Conservation (phyloP, 1,139 yeast species). For the Debaryomycetaceae sp. region DNA sequence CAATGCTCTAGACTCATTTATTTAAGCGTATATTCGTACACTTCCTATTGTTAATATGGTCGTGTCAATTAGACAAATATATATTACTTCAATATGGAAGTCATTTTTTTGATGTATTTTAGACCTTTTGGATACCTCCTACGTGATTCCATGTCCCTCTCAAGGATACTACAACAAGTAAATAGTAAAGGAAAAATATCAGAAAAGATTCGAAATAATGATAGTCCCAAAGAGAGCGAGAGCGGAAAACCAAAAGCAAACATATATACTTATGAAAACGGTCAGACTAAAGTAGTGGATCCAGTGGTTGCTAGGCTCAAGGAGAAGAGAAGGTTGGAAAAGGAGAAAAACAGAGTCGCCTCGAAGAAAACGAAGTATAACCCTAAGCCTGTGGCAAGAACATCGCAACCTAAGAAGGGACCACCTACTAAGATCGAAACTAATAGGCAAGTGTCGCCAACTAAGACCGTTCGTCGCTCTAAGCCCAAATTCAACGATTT, state of each 20-base stretch:
- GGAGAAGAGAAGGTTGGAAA: conserved; percentile 59
- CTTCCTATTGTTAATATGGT: background rate
- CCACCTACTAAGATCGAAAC: conserved; percentile 1
- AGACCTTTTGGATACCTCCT: background rate
- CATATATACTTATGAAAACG: conserved; percentile 1
- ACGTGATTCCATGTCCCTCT: conserved; percentile 9
- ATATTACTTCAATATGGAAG: no score
- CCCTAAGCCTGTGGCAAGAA: conserved; percentile 6
- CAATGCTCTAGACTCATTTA: background rate
- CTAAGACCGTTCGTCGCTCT: conserved; percentile 3
- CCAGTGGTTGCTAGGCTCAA: conserved; percentile 61
- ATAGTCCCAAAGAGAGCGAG: background rate
- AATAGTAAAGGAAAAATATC: conserved; percentile 29
- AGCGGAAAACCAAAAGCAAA: background rate
- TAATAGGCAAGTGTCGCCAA: conserved; percentile 9
- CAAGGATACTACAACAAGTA: conserved; percentile 27
- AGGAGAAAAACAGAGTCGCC: conserved; percentile 36
- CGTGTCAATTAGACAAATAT: background rate
- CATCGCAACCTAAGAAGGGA: conserved; percentile 5
- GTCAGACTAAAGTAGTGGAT: conserved; percentile 25
- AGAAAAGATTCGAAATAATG: background rate
- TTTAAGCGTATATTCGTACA: background rate
- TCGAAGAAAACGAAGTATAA: conserved; percentile 16
- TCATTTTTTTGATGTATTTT: no score
- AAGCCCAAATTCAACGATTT: conserved; percentile 63